A percentile compares a stretch with the other conserved stretches of the same genome.
phyloP scores from a whole-genome alignment of 441 rosid species.

The Gossypium aridum region DNA sequence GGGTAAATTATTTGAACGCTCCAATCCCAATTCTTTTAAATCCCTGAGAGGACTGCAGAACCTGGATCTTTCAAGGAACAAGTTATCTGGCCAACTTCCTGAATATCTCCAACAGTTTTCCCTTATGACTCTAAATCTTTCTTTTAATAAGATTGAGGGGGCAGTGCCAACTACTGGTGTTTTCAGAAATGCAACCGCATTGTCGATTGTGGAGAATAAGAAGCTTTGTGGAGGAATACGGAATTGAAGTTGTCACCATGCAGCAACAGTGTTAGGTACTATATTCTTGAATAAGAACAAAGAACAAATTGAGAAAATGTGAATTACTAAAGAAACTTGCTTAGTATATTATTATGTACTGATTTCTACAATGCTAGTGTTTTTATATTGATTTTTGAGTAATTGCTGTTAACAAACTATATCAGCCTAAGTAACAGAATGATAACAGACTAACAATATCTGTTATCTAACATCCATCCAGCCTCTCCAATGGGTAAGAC shows the following conservation, averaged over 20 bases:
- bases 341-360: no score
- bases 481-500: no score
- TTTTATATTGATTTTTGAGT: no score
- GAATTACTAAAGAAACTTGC: no score
- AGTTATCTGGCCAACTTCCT: conserved; percentile 21
- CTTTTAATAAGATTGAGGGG: conserved; percentile 23
- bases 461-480: no score
- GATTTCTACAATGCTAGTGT: no score
- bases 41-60: conserved; percentile 13
- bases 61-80: conserved; percentile 19
- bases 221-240: conserved; percentile 26
- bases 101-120: neutral
- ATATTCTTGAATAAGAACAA: no score
- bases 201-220: conserved; percentile 14
- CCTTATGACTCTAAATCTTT: conserved; percentile 11
- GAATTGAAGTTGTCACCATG: conserved; percentile 18
- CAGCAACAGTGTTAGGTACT: neutral
- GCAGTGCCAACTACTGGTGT: conserved; percentile 19
- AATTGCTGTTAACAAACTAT: no score
- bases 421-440: no score
- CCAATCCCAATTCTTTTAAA: conserved; percentile 12
- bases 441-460: no score
- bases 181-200: conserved; percentile 19
- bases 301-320: no score
- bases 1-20: conserved; percentile 22